These are phyloP conservation scores for Pichia insulana DNA, from an alignment of 805 yeast species.

Conservation along the genomic window DNA sequence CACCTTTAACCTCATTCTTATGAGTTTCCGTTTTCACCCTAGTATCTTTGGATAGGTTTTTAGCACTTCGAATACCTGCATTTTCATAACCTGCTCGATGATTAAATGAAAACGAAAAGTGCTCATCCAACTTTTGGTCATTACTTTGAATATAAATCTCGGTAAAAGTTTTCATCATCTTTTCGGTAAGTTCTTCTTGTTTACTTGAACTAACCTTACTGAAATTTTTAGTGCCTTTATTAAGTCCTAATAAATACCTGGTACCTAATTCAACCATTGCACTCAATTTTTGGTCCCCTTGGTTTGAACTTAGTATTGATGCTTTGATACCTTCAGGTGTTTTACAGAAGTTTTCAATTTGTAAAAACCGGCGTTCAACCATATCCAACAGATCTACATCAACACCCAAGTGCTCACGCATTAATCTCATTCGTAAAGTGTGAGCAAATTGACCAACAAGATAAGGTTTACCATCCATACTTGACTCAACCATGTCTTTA, in stretches of 20 bases:
- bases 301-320: slow-evolving; percentile 28
- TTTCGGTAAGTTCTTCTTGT: slow-evolving; percentile 16
- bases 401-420: slow-evolving; percentile 96
- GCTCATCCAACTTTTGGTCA: slow-evolving; percentile 19
- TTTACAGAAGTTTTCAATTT: slow-evolving; percentile 38
- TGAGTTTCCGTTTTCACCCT: slow-evolving; percentile 66
- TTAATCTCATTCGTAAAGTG: slow-evolving; percentile 76
- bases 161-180: slow-evolving; percentile 16
- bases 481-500: slow-evolving; percentile 55
- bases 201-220: slow-evolving; percentile 9
- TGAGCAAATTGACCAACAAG: slow-evolving; percentile 84
- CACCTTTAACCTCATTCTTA: slow-evolving; percentile 65
- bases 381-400: slow-evolving; percentile 80
- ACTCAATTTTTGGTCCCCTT: slow-evolving; percentile 35
- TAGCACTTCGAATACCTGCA: slow-evolving; percentile 73
- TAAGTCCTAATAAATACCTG: slow-evolving; percentile 49
- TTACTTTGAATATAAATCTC: slow-evolving; percentile 18
- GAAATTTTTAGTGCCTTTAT: slow-evolving; percentile 25
- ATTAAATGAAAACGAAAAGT: slow-evolving; percentile 53
- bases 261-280: slow-evolving; percentile 72
- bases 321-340: slow-evolving; percentile 35
- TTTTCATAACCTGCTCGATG: slow-evolving; percentile 86
- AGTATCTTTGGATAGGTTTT: slow-evolving; percentile 72
- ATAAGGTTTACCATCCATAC: slow-evolving; percentile 77
- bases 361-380: slow-evolving; percentile 62